These are phyloP conservation scores for Amanita molliuscula DNA, from an alignment of 768 basidiomycete species.

Conservation along the genomic window DNA sequence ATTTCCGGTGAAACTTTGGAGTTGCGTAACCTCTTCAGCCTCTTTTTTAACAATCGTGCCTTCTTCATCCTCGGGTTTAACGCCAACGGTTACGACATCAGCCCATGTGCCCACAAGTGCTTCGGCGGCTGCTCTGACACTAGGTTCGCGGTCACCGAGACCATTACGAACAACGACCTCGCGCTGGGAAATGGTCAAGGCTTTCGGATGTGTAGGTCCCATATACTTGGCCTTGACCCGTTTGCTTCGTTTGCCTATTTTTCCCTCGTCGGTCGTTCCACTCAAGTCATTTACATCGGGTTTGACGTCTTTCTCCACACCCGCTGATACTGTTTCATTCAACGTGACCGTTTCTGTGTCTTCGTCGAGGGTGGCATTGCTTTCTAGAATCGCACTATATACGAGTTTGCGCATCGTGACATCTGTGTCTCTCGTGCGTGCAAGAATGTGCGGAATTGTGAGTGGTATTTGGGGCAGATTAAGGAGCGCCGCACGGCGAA, in stretches of 20 bases:
- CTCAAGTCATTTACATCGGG: neutral
- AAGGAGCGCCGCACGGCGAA: slow-evolving; percentile 69
- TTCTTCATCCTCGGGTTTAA: slow-evolving; percentile 25
- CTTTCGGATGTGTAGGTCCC: slow-evolving; percentile 52
- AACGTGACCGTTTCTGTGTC: slow-evolving; percentile 5
- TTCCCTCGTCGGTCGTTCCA: neutral
- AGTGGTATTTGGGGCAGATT: slow-evolving; percentile 50
- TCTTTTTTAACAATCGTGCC: slow-evolving; percentile 12
- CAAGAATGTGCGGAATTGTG: slow-evolving; percentile 59
- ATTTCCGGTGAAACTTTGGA: slow-evolving; percentile 4
- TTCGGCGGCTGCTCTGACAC: slow-evolving; percentile 63
- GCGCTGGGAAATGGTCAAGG: slow-evolving; percentile 60
- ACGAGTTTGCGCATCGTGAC: slow-evolving; percentile 61
- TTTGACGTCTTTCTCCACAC: neutral
- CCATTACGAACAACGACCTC: slow-evolving; percentile 75
- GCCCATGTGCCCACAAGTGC: slow-evolving; percentile 72
- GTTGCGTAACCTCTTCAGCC: slow-evolving; percentile 4
- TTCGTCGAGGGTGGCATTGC: slow-evolving; percentile 20
- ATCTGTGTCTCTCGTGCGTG: slow-evolving; percentile 75
- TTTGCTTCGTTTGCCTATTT: neutral
- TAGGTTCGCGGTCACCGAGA: slow-evolving; percentile 73
- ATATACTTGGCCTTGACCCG: slow-evolving; percentile 16
- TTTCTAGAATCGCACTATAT: slow-evolving; percentile 48
- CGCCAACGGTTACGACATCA: slow-evolving; percentile 32
- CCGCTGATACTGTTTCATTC: neutral